Conservation (phyloP, 352 stramenopile species). For the Peronospora farinosa region DNA sequence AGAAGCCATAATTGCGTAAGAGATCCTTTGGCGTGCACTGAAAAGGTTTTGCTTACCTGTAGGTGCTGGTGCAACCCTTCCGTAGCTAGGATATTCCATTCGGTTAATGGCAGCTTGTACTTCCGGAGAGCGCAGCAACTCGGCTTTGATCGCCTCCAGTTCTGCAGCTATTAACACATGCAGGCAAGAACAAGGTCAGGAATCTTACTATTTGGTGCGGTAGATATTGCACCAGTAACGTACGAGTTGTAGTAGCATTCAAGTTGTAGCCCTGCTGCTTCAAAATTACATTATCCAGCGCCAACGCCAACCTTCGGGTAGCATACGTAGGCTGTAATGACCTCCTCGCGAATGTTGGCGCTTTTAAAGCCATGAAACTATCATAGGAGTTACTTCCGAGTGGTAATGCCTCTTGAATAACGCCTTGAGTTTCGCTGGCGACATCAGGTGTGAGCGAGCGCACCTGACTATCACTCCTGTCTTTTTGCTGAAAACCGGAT, state of each 20-base stretch:
- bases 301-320: constrained; percentile 14
- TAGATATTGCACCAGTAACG: not conserved
- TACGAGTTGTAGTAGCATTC: constrained; percentile 12
- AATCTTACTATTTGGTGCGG: not conserved
- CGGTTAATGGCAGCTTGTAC: constrained; percentile 21
- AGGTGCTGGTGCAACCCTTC: not conserved
- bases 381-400: not conserved
- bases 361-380: not conserved
- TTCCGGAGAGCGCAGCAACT: constrained; percentile 15
- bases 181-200: constrained; percentile 7
- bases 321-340: constrained; percentile 4
- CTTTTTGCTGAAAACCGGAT: not conserved
- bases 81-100: constrained; percentile 14
- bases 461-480: not conserved
- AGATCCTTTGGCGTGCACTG: not conserved
- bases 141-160: constrained; percentile 17
- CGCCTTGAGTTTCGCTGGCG: not conserved
- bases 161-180: constrained; percentile 12
- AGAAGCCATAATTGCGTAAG: constrained; percentile 1
- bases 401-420: not conserved
- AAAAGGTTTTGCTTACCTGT: constrained; percentile 5
- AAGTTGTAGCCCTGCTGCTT: constrained; percentile 8
- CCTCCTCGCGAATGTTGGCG: constrained; percentile 5
- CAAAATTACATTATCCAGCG: constrained; percentile 13
- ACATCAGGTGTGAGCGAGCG: not conserved